Evolutionary conservation across 805 yeast species (phyloP).

Genomic region (Komagataella pastoris): DNA sequence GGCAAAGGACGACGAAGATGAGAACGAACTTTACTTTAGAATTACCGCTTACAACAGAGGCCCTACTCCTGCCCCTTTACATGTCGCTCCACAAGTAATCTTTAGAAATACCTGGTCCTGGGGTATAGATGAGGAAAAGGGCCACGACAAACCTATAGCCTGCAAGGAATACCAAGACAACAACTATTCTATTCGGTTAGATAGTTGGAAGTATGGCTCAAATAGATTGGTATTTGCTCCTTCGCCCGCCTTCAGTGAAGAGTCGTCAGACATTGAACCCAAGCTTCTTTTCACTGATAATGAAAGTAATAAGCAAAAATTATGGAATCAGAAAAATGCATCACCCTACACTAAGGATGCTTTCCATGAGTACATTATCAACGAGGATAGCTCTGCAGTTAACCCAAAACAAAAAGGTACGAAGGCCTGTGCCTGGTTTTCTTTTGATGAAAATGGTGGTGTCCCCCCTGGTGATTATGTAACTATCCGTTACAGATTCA

Average conservation of each 20-base stretch:
- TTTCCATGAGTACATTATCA: conserved; percentile 72
- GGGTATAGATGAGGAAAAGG: conserved; percentile 44
- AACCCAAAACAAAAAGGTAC: conserved; percentile 71
- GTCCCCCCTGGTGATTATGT: conserved; percentile 83
- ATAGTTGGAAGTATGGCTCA: conserved; percentile 58
- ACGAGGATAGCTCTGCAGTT: conserved; percentile 41
- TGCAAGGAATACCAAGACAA: conserved; percentile 23
- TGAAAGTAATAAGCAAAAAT: conserved; percentile 61
- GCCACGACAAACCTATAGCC: conserved; percentile 35
- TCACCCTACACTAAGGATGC: conserved; percentile 70
- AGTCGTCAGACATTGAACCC: conserved; percentile 60
- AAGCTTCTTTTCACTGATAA: conserved; percentile 75
- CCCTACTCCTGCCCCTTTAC: conserved; percentile 75
- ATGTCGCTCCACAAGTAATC: conserved; percentile 71
- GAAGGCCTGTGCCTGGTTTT: conserved; percentile 74
- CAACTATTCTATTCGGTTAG: conserved; percentile 38
- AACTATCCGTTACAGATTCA: conserved; percentile 64
- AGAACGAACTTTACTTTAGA: conserved; percentile 70
- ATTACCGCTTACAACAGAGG: conserved; percentile 83
- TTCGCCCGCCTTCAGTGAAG: conserved; percentile 59
- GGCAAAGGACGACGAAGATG: conserved; percentile 75
- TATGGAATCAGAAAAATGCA: conserved; percentile 53
- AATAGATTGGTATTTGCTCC: conserved; percentile 65
- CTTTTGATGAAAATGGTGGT: conserved; percentile 63
- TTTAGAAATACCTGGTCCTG: conserved; percentile 92